Conservation (phyloP, 2,329 filamentous ascomycete genomes). For the Aspergillus tanneri region DNA sequence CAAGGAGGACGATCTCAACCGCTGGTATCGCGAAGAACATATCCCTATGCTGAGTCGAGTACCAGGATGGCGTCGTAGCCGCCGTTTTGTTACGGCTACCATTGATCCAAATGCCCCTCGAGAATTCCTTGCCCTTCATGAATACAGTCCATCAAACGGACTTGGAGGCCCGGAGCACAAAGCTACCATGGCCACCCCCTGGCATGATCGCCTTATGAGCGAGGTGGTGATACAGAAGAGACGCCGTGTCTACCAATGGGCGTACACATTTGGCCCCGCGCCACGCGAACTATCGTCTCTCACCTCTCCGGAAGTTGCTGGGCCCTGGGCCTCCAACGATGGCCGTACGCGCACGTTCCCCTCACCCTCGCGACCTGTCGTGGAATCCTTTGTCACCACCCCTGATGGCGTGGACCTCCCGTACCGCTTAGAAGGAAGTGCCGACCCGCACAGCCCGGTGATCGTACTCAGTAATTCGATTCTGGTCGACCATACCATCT, state of each 20-base stretch:
- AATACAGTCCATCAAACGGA: constrained; percentile 67
- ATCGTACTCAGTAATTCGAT: constrained; percentile 79
- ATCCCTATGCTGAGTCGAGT: constrained; percentile 68
- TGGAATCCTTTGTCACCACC: constrained; percentile 68
- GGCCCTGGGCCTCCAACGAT: constrained; percentile 57
- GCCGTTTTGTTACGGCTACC: constrained; percentile 66
- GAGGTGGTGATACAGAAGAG: constrained; percentile 59
- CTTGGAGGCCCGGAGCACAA: constrained; percentile 64
- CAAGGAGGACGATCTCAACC: constrained; percentile 56
- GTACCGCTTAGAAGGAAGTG: constrained; percentile 73
- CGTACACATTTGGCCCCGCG: constrained; percentile 76
- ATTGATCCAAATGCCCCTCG: constrained; percentile 58
- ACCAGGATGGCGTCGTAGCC: constrained; percentile 74
- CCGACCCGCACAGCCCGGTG: constrained; percentile 65
- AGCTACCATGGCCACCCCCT: constrained; percentile 62
- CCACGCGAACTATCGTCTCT: constrained; percentile 66
- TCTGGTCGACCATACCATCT: constrained; percentile 74
- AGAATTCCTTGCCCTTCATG: constrained; percentile 68
- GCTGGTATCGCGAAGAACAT: constrained; percentile 76
- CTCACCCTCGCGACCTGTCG: constrained; percentile 48
- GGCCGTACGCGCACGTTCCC: constrained; percentile 55
- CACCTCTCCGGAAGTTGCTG: constrained; percentile 45
- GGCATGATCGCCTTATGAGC: constrained; percentile 59
- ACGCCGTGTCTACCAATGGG: constrained; percentile 66
- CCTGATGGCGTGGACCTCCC: constrained; percentile 67